These are phyloP conservation scores for Aspergillus calidoustus DNA, from an alignment of 2,329 filamentous ascomycete genomes.

Conservation along the genomic window DNA sequence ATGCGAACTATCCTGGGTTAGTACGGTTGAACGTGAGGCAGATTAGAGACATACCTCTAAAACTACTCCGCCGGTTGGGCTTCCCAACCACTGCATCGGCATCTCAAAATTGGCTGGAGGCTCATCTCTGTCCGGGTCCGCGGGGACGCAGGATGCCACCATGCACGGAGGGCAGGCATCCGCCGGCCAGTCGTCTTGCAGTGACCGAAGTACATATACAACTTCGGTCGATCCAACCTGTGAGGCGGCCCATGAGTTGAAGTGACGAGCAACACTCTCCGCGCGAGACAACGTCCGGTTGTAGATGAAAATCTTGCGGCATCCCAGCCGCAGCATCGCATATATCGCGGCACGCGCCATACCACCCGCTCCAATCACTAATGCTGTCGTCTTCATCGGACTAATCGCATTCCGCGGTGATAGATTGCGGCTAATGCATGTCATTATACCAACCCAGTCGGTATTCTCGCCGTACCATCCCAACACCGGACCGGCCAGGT, in stretches of 20 bases:
- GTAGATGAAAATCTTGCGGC: slow-evolving; percentile 74
- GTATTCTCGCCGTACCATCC: slow-evolving; percentile 53
- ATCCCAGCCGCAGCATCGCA: slow-evolving; percentile 76
- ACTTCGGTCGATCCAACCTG: slow-evolving; percentile 43
- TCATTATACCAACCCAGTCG: slow-evolving; percentile 50
- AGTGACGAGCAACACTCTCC: slow-evolving; percentile 69
- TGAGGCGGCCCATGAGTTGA: slow-evolving; percentile 58
- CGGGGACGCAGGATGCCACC: slow-evolving; percentile 76
- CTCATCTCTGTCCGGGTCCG: slow-evolving; percentile 66
- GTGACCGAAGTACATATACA: slow-evolving; percentile 60
- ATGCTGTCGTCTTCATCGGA: slow-evolving; percentile 53
- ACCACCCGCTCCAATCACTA: slow-evolving; percentile 66
- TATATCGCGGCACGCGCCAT: slow-evolving; percentile 82
- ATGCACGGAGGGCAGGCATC: slow-evolving; percentile 70
- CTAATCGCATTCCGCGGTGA: slow-evolving; percentile 59
- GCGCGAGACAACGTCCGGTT: slow-evolving; percentile 73
- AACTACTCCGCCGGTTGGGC: slow-evolving; percentile 74
- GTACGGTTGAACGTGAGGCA: not conserved
- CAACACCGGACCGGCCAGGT: slow-evolving; percentile 46
- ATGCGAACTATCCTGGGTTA: slow-evolving; percentile 53
- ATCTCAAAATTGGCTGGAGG: slow-evolving; percentile 72
- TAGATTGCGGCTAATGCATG: slow-evolving; percentile 46
- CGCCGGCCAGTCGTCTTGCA: slow-evolving; percentile 67
- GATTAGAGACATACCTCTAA: slow-evolving; percentile 60
- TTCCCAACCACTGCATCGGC: slow-evolving; percentile 71